Base-by-base conservation (phyloP, 106 monocot genomes). In the Cymbidium sinense region DNA sequence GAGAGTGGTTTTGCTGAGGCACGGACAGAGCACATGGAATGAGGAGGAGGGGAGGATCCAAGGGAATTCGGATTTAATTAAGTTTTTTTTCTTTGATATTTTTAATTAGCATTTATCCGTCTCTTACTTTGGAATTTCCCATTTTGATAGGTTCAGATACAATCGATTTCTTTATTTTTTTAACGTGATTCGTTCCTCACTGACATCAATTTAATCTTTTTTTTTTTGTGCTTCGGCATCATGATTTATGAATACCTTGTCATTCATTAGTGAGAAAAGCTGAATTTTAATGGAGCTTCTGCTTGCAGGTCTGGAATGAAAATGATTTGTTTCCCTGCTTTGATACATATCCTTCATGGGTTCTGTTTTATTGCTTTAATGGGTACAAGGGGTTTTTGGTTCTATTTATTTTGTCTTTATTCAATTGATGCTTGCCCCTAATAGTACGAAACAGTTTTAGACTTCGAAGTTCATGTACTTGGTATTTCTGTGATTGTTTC, bases 271-370 rank as follows among this genome's bases (percentile, higher is more conserved):
- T 31, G 4, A 20, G 28, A 15, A 27, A 12, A 15, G 27, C 13
- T 44, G 44, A 27, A 27, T 13, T 74, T 21, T 25, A 10, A 43
- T 28, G 21, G 27, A 67, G 31, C 5, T 33, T 33, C 27, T 74
- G 74, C 28, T 74, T 74, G 25, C 44, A 74, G 74, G 74, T 74
- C 2, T 74, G 74, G 74, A 25, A 43, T 74, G 74, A 25, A 44
- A 43, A 44, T 74, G 43, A 25, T 25, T 29, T 74, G 23, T 74
- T 44, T 19, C 43, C 74, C 27, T 74, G 74, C 15, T 44, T 74
- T 74, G 43, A 44, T 27, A 74, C 47, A 74, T 74, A 74, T 74
- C 74, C 74, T 74, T 44, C 5, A 0, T n/a, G 23, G 27, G 35
- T 17, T 43, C 20, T 44, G 27, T 28, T 44, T n/a, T 25, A 43